Conservation (phyloP, 176 grass and related monocot genomes). For the Eleusine coracana region DNA sequence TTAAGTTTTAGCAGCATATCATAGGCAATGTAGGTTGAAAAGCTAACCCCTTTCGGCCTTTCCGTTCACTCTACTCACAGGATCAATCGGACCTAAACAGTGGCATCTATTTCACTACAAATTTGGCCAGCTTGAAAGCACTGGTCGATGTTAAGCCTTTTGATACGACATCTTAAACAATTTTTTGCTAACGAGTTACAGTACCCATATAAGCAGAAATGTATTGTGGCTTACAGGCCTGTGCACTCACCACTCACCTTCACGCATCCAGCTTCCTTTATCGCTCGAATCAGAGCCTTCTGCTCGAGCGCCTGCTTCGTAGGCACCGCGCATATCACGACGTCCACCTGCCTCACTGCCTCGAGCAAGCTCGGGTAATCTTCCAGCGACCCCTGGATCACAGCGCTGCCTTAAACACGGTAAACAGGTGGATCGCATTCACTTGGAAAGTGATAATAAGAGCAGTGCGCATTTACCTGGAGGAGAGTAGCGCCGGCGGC, state of each 20-base stretch:
- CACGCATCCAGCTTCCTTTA: constrained; percentile 87
- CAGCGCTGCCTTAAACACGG: background rate
- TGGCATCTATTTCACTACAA: background rate
- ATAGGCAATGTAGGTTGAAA: background rate
- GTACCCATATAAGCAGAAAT: background rate
- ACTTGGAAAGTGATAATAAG: background rate
- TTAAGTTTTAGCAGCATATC: background rate
- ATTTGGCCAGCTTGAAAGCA: background rate
- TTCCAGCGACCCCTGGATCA: constrained; percentile 68
- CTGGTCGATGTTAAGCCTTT: background rate
- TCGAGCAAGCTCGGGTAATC: constrained; percentile 69
- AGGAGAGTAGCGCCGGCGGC: constrained; percentile 61
- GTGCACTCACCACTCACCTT: constrained; percentile 55
- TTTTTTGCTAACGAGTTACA: background rate
- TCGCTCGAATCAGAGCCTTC: constrained; percentile 69
- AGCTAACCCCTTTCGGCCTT: background rate
- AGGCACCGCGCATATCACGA: constrained; percentile 81
- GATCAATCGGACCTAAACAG: background rate
- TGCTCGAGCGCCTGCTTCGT: constrained; percentile 74
- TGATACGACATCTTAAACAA: background rate
- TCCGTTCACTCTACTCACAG: background rate
- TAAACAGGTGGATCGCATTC: background rate
- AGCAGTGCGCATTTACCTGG: constrained; percentile 46
- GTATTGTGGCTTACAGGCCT: background rate
- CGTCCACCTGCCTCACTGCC: constrained; percentile 73